Evolutionary conservation across 306 rosid genomes (phyloP).

Genomic region (Gastrolobium bilobum): DNA sequence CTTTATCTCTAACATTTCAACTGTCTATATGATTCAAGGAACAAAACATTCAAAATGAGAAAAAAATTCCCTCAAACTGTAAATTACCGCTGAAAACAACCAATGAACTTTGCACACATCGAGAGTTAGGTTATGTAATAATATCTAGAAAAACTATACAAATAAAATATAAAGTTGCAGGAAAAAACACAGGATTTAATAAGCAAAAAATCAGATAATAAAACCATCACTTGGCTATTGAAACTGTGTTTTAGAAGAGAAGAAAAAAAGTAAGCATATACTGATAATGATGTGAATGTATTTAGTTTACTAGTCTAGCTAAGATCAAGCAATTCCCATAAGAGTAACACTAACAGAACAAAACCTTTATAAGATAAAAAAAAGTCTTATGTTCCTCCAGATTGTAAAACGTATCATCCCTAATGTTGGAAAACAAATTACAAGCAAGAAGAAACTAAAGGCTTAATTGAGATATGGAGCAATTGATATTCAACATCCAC

Average conservation of each 20-base stretch:
- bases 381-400: neutral
- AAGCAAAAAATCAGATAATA: neutral
- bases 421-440: neutral
- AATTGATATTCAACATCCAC: conserved; percentile 24
- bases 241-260: neutral
- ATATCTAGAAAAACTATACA: neutral
- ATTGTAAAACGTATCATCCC: neutral
- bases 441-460: neutral
- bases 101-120: neutral
- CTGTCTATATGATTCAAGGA: conserved; percentile 70
- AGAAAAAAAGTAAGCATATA: neutral
- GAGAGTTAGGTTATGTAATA: neutral
- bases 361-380: conserved; percentile 2
- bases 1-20: conserved; percentile 98
- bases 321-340: conserved; percentile 19
- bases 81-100: conserved; percentile 21
- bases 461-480: neutral
- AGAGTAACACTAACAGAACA: neutral
- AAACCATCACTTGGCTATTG: neutral
- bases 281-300: neutral
- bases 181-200: neutral
- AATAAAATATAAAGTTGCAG: neutral
- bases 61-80: neutral
- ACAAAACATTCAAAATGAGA: conserved; percentile 35
- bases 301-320: neutral